Base-by-base conservation (phyloP, 1,284 basidiomycete species). In the Termitomyces sp. region DNA sequence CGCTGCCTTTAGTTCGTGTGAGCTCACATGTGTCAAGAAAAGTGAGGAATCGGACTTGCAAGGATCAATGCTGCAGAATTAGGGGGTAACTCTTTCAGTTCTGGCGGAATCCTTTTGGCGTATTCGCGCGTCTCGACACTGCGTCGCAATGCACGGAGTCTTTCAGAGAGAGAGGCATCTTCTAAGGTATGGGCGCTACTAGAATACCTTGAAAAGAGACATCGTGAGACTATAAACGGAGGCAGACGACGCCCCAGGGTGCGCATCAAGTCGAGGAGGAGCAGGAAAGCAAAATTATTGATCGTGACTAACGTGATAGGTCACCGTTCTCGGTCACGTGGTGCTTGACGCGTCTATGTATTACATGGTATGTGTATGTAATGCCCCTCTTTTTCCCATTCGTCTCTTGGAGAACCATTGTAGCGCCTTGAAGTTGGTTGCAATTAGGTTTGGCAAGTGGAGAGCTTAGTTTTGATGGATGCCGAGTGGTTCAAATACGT, bases 231-330 rank as follows among this genome's bases (percentile, higher is more conserved):
- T 15, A 36, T 12, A n/a, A 19, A 15, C n/a, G 30, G 10, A 13
- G 47, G 51, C 28, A 57, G 46, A 28, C 53, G 48, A 19, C 33
- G 44, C 8, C 52, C 31, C 50, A 53, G 45, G 19, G 17, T 52
- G 26, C 46, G 52, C 56, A 59, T 59, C 54, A 52, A 55, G 30
- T 10, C 21, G 31, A n/a, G 33, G 15, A 41, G 33, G 15, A 41
- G 42, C 26, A 46, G 12, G 6, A 31, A 40, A 53, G 44, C 6
- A 53, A 45, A 53, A 48, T 54, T 54, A 30, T 42, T 30, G 45
- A 50, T 42, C 24, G 42, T 44, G 42, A 44, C 40, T 1, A 2
- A 38, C 41, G 50, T 52, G 33, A 52, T 24, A 17, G 21, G 38
- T 53, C 26, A 33, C 42, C n/a, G 12, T 39, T 31, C 50, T 42